Evolutionary conservation across 805 yeast species (phyloP), one percentile per base, ranked within the genome.

Genomic region (Kregervanrija delftensis): DNA sequence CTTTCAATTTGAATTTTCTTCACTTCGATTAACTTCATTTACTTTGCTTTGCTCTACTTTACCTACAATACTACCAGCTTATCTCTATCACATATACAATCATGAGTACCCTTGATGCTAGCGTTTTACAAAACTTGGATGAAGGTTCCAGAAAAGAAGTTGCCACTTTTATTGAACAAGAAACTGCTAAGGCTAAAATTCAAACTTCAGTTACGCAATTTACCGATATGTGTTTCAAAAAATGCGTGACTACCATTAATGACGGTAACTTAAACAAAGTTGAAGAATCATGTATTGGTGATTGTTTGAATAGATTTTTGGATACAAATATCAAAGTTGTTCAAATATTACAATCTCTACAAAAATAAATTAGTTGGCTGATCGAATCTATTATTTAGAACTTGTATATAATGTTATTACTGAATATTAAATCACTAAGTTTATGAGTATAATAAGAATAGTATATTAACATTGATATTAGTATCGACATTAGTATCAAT

Each of bases 211-310:
- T 90, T 49, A 96, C 90, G 63, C 78, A 74, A 57, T 88, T 87
- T 75, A 89, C 96, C 28, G 90, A 88, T 60, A 73, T 83, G 72
- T 90, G 98, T 63, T 90, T 88, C 74, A 86, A 83, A 62, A 85
- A 86, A 66, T 90, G 98, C 65, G 75, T 88, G 42, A 66, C 69
- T 40, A 48, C 66, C 5, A 62, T 77, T 41, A 66, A 69, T 40
- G 65, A 69, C 46, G 74, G 75, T 30, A 71, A 69, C 39, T 69
- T 89, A 51, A 71, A 72, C 50, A 43, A 66, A 2, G 63, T 63
- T 44, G 97, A 90, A 64, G 85, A 83, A 53, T 64, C 70, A 33
- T 90, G 97, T 63, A 67, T 90, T 60, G 67, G 72, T 47, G 84
- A 84, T 68, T 90, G 98, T 64, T 78, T 90, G 54, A 83, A 86